Percentiles rank a stretch among this genome's conserved stretches.
These are phyloP conservation scores for Pichia eremophila DNA, from an alignment of 805 yeast species.

Conservation along the genomic window DNA sequence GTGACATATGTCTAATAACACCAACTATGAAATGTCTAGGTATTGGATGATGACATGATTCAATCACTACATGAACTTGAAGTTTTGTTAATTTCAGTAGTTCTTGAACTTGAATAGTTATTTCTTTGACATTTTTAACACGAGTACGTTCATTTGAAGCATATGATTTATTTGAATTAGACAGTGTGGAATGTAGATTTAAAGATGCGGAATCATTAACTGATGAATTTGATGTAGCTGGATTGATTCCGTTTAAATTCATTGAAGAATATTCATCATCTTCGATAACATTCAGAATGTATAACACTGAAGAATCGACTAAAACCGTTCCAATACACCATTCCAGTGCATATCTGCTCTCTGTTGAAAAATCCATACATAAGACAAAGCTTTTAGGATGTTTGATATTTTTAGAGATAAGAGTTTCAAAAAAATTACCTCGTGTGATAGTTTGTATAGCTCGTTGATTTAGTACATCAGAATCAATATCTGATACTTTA, in stretches of 20 bases:
- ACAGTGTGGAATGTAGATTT: not conserved
- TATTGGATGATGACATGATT: conserved; percentile 66
- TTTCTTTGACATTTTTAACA: conserved; percentile 32
- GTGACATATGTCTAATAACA: conserved; percentile 59
- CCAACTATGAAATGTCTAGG: conserved; percentile 65
- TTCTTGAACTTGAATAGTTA: conserved; percentile 31
- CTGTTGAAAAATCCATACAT: conserved; percentile 77
- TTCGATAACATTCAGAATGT: conserved; percentile 55
- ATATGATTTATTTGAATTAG: not conserved
- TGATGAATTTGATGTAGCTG: conserved; percentile 8
- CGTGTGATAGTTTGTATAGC: conserved; percentile 64
- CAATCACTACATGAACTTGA: conserved; percentile 65
- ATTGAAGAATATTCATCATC: conserved; percentile 29
- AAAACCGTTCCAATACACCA: conserved; percentile 84
- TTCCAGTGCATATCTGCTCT: conserved; percentile 73
- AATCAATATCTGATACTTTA: conserved; percentile 44
- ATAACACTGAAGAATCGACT: conserved; percentile 73
- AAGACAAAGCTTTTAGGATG: conserved; percentile 55
- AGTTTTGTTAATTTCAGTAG: conserved; percentile 56
- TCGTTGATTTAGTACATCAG: conserved; percentile 43
- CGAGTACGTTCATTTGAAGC: conserved; percentile 30
- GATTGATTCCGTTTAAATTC: conserved; percentile 28
- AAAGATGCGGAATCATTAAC: not conserved
- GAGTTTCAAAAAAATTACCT: conserved; percentile 50
- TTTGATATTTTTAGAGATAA: conserved; percentile 12